Evolutionary conservation across 2,329 filamentous ascomycete species (phyloP).

Genomic region (Beauveria australis): DNA sequence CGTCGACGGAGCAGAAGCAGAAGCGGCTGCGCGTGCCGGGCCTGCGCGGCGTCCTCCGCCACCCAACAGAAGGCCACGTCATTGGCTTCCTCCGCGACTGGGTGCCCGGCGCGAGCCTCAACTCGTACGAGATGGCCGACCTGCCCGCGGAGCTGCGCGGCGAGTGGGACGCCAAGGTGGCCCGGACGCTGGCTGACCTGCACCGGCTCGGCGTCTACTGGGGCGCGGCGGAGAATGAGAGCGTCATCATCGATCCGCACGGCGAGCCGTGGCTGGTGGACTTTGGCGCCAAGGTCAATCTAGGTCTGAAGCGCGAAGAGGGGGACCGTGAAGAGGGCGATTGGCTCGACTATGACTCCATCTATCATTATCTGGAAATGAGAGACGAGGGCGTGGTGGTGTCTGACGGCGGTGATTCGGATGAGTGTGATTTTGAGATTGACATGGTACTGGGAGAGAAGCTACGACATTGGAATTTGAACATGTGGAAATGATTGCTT

Average conservation of each 20-base stretch:
- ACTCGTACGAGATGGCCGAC: not conserved
- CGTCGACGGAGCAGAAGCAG: not conserved
- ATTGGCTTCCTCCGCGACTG: conserved; percentile 10
- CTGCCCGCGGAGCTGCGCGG: not conserved
- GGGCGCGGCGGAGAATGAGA: not conserved
- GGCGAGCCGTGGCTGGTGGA: conserved; percentile 4
- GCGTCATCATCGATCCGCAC: conserved; percentile 2
- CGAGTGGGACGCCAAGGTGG: not conserved
- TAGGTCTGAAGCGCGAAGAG: not conserved
- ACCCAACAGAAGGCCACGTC: conserved; percentile 8
- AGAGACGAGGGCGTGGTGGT: too few species aligned
- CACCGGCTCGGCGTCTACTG: conserved; percentile 1
- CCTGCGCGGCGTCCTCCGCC: conserved; percentile 4
- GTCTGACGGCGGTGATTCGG: too few species aligned
- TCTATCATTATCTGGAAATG: not conserved
- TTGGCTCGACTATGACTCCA: not conserved
- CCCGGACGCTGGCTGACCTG: not conserved
- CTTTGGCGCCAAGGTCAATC: conserved; percentile 2
- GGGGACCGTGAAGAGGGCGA: not conserved
- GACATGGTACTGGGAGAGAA: not conserved
- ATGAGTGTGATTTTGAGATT: not conserved
- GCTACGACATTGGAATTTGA: too few species aligned
- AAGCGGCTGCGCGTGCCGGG: not conserved
- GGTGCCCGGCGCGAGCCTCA: conserved; percentile 3
- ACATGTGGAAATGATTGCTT: not conserved